Base-by-base conservation (phyloP, 768 basidiomycete genomes). In the Tremella fuciformis region DNA sequence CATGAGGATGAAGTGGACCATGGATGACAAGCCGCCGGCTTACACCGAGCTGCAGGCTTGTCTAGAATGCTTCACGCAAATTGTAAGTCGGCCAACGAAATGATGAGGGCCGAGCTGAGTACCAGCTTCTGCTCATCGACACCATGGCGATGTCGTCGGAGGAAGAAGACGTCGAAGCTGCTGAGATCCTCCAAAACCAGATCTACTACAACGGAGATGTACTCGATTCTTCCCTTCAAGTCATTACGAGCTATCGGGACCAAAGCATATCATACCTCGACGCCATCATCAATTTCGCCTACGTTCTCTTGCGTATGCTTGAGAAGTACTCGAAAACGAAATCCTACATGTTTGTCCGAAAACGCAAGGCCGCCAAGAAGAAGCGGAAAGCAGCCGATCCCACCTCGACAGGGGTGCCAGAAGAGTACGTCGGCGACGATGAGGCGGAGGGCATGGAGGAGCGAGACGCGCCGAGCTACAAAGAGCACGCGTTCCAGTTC, bases 31-130 rank as follows among this genome's bases (percentile, higher is more conserved):
- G 91, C 94, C 94, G 26, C 92, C 92, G 71, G 80, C 84, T 59
- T 98, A 92, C 91, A 89, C 85, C 24, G 93, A 96, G 73, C 81
- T 98, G 24, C 91, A 97, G 76, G 89, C 91, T 29, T 91, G 91
- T 29, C 84, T 96, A 70, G 89, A 94, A 70, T 94, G 91, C 75
- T 83, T 98, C 65, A 92, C 91, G 18, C 92, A 96, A 69, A 81
- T 98, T 55, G 80, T 81, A 48, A 51, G 78, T 65, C 52, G 22
- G n/a, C 42, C 42, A 4, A 46, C 16, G 42, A 46, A 46, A 6
- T 11, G 39, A 41, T 11, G n/a, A n/a, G n/a, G n/a, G n/a, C n/a
- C n/a, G n/a, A 29, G 0, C 26, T 25, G n/a, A 16, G 42, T 2
- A 29, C 13, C 65, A 81, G 80, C 82, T 98, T 26, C 83, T 90